Evolutionary conservation across 176 grass and related monocot species (phyloP).

Genomic region (Dactylis glomerata): DNA sequence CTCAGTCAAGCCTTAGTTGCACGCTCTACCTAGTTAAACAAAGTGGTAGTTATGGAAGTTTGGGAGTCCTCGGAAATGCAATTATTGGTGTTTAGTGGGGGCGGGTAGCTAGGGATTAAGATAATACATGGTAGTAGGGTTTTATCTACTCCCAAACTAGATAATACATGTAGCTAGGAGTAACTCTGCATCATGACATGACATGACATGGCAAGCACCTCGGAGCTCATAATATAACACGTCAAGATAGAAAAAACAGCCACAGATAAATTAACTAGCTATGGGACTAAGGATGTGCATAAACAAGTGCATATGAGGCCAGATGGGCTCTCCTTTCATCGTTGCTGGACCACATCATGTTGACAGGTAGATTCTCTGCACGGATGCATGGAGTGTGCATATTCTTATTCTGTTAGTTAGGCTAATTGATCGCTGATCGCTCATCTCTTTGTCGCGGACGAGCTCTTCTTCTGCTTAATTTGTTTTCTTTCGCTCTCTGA

Average conservation of each 20-base stretch:
- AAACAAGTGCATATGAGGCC: background rate
- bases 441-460: conserved; percentile 17
- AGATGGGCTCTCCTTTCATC: conserved; percentile 8
- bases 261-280: background rate
- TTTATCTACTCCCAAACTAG: too few relatives aligned
- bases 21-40: conserved; percentile 2
- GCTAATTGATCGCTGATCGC: conserved; percentile 9
- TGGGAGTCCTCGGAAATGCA: conserved; percentile 45
- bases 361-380: conserved; percentile 16
- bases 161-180: too few relatives aligned
- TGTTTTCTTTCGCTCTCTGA: conserved; percentile 7
- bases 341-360: background rate
- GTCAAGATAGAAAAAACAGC: background rate
- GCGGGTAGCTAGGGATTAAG: conserved; percentile 5
- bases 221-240: background rate
- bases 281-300: background rate
- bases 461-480: background rate
- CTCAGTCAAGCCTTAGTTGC: background rate
- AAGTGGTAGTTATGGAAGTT: conserved; percentile 17
- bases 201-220: conserved; percentile 17
- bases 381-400: background rate
- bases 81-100: conserved; percentile 27
- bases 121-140: background rate
- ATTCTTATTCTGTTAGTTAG: conserved; percentile 40
- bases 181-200: conserved; percentile 15